These are phyloP conservation scores for Blastobotrys apis DNA, from an alignment of 1,139 yeast species.

Conservation along the genomic window DNA sequence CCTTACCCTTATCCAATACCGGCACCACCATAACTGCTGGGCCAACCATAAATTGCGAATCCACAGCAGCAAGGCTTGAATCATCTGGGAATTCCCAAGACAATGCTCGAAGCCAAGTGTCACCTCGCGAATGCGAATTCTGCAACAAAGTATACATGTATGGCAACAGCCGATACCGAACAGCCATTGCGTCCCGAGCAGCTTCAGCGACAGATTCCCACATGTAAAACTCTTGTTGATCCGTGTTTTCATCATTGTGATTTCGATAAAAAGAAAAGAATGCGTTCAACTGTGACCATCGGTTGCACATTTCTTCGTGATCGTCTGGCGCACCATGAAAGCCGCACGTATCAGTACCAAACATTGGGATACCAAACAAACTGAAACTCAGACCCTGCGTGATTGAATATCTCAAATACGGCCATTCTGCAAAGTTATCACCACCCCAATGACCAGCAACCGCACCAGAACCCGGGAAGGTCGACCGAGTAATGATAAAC, in stretches of 20 bases:
- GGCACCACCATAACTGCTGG: constrained; percentile 21
- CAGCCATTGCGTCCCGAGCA: constrained; percentile 17
- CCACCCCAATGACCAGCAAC: constrained; percentile 26
- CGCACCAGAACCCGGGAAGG: constrained; percentile 22
- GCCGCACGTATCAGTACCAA: constrained; percentile 24
- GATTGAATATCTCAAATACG: constrained; percentile 16
- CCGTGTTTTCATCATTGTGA: constrained; percentile 18
- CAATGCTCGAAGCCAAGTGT: constrained; percentile 20
- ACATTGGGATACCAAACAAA: constrained; percentile 22
- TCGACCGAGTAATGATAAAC: constrained; percentile 21
- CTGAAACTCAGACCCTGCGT: constrained; percentile 20
- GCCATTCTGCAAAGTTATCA: constrained; percentile 22
- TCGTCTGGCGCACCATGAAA: constrained; percentile 16
- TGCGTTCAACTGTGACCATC: constrained; percentile 23
- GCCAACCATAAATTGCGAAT: constrained; percentile 22
- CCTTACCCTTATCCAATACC: constrained; percentile 17
- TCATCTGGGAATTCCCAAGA: constrained; percentile 24
- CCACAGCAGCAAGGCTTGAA: constrained; percentile 12
- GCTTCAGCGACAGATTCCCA: constrained; percentile 20
- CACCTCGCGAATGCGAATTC: constrained; percentile 19
- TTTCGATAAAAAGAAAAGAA: constrained; percentile 23
- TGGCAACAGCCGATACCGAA: constrained; percentile 21
- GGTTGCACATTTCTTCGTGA: constrained; percentile 20
- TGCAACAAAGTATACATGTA: constrained; percentile 21
- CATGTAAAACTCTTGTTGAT: constrained; percentile 19